Base-by-base conservation (phyloP, 306 rosid genomes). In the Lathyrus oleraceus region DNA sequence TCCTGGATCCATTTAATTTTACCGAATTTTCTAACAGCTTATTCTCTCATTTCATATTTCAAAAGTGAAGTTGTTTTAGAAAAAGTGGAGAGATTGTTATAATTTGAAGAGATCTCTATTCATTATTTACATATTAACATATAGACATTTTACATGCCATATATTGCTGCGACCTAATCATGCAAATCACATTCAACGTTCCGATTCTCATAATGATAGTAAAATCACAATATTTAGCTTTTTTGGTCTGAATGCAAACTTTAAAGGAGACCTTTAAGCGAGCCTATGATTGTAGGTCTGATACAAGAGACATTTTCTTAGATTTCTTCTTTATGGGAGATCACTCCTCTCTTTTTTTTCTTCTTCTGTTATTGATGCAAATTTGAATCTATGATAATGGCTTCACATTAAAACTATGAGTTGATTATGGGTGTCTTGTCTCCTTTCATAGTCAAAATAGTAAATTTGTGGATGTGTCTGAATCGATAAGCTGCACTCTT, bases 131-230 rank as follows among this genome's bases (percentile, higher is more conserved):
- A 25, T 25, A 25, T 3, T 3, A 25, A 25, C 2, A 25, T 25
- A 3, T 25, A 25, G 28, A 25, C 28, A n/a, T n/a, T n/a, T n/a
- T n/a, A n/a, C n/a, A n/a, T 23, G 27, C 3, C 2, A 23, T 23
- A 23, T 30, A 30, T 30, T 30, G 80, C 60, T 36, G 62, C 62
- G 42, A 69, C 66, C 52, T 75, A 75, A 75, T 78, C 7, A 79
- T 79, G 81, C 61, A 43, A 63, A 71, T 75, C 73, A 79, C 76
- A 68, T 28, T 82, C 56, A 65, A 66, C 65, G 32, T 74, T 71
- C 35, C 16, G 11, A 48, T 56, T 49, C 63, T 59, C 74, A 35
- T 77, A 57, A 81, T 77, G 48, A 77, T 73, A 69, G 53, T 48
- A 58, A 73, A 73, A 69, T 77, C 82, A 77, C 82, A 48, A 69